A percentile compares a stretch with the other conserved stretches of the same genome.
These are phyloP conservation scores for Arabidopsis thaliana DNA, from an alignment of 345 rosid species.

Conservation along the genomic window DNA sequence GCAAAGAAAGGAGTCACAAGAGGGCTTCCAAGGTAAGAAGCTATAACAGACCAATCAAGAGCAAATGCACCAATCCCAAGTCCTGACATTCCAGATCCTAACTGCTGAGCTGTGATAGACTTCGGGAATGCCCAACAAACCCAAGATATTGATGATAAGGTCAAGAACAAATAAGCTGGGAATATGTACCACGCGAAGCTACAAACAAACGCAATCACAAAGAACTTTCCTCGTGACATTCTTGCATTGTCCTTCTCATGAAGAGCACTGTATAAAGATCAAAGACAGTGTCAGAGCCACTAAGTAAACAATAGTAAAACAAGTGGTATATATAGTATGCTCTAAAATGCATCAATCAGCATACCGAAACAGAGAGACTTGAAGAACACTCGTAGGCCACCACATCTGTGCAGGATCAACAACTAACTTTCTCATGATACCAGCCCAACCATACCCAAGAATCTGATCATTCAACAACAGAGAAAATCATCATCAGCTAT, in stretches of 20 bases:
- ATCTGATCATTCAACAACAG: conserved; percentile 44
- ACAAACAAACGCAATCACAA: conserved; percentile 62
- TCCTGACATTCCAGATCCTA: conserved; percentile 65
- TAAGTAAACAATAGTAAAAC: not conserved
- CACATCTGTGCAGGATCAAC: conserved; percentile 77
- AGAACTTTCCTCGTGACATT: conserved; percentile 69
- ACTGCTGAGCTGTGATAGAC: conserved; percentile 60
- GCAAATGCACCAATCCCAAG: conserved; percentile 62
- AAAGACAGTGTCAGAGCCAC: not conserved
- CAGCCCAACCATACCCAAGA: conserved; percentile 78
- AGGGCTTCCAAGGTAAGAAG: conserved; percentile 65
- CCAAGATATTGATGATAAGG: conserved; percentile 58
- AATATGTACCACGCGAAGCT: conserved; percentile 69
- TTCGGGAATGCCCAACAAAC: conserved; percentile 65
- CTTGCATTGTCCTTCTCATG: conserved; percentile 57
- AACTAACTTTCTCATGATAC: conserved; percentile 62
- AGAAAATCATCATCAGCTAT: not conserved
- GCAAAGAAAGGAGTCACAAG: conserved; percentile 66
- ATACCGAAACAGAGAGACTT: conserved; percentile 71
- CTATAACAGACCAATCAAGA: conserved; percentile 61
- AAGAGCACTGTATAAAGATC: conserved; percentile 49
- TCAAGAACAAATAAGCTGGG: conserved; percentile 62
- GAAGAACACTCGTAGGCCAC: conserved; percentile 71
- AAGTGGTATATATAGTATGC: not conserved
- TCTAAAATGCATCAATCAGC: not conserved